Evolutionary conservation across 1,284 basidiomycete genomes (phyloP).

Genomic region (Meripilus lineatus): DNA sequence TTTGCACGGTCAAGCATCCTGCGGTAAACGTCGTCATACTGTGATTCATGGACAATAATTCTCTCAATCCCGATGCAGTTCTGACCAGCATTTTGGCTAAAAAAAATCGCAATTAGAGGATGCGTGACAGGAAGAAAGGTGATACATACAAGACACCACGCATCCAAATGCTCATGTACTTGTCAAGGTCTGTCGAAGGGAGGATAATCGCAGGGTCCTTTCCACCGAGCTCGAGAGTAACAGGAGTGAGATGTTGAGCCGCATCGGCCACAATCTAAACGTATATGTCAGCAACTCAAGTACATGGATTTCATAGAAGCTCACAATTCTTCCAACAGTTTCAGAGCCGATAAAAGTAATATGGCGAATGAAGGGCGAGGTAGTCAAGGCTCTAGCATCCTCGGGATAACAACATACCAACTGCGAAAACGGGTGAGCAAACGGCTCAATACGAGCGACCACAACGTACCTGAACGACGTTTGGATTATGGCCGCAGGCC

Average conservation of each 20-base stretch:
- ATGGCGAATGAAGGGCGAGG: constrained; percentile 75
- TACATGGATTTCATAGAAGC: no score
- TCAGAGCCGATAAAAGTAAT: constrained; percentile 94
- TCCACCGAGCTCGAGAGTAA: constrained; percentile 87
- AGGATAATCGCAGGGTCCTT: constrained; percentile 80
- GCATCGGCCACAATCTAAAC: constrained; percentile 75
- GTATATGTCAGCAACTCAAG: no score
- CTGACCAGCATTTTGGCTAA: constrained; percentile 87
- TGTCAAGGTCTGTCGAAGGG: constrained; percentile 65
- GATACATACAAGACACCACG: constrained; percentile 81
- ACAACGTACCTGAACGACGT: constrained; percentile 69
- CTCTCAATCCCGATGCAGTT: constrained; percentile 98
- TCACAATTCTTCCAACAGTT: constrained; percentile 77
- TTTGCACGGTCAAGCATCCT: constrained; percentile 59
- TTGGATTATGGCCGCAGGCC: constrained; percentile 73
- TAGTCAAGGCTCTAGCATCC: constrained; percentile 79
- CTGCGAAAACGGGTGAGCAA: constrained; percentile 23
- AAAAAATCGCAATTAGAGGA: not conserved
- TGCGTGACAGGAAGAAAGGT: constrained; percentile 2
- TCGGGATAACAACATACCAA: constrained; percentile 88
- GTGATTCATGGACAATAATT: constrained; percentile 76
- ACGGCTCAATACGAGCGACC: not conserved
- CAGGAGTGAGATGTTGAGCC: constrained; percentile 81
- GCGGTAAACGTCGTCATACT: constrained; percentile 71
- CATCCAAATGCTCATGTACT: constrained; percentile 75